Base-by-base conservation (phyloP, 805 yeast genomes). In the Kazachstania kunashirensis region DNA sequence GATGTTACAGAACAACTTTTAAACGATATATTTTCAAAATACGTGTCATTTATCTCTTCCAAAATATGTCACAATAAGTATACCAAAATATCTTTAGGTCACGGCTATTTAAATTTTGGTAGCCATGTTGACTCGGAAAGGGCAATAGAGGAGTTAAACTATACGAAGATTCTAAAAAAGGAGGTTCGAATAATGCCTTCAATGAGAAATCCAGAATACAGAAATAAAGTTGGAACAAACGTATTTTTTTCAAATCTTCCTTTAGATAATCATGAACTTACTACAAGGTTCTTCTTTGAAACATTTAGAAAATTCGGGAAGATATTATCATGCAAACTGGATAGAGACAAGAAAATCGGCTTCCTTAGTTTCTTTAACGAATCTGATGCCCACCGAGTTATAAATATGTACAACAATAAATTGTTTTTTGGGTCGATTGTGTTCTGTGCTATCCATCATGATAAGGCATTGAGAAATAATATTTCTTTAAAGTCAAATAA, bases 41-140 rank as follows among this genome's bases (percentile, higher is more conserved):
- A 42, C 41, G 65, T 70, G 8, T 63, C 77, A 0, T 64, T 79
- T 12, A 53, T 68, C 11, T 71, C 82, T 4, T 74, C 76, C 21
- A 79, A 78, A 50, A 65, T 82, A 28, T 75, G 85, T 45, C 60
- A 66, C 38, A 73, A 75, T 46, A 68, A 73, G 18, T 59, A 62
- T 23, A 62, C 72, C n/a, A 70, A 70, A 17, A 59, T 66, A 33
- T 73, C 86, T 1, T 59, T 84, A 39, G 81, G 85, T 2, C 79
- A 81, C 56, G 92, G 85, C 0, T 82, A 80, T 52, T 76, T 80
- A 14, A 79, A 81, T 39, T 79, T 78, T 52, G 57, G 59, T 6
- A 58, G 54, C 4, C 63, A 64, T 30, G 49, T 57, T 8, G 79
- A 73, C 36, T 84, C 84, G 0, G 66, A 66, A 26, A 37, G 40